Conservation (phyloP, 2,329 filamentous ascomycete genomes). For the Hypoxylon sp. region DNA sequence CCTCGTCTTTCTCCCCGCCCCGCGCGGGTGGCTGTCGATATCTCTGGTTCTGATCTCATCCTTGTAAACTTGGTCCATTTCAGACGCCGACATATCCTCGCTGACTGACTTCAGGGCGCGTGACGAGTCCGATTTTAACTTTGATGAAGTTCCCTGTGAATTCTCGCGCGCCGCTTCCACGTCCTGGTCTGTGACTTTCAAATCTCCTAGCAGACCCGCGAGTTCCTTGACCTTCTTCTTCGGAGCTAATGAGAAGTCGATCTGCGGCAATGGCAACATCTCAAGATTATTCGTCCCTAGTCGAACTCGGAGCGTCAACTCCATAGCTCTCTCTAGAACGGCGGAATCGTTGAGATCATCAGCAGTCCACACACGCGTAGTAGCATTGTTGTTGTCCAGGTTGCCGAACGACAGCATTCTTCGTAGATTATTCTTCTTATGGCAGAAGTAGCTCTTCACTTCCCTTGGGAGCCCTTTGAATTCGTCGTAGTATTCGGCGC, state of each 20-base stretch:
- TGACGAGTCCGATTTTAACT: neutral
- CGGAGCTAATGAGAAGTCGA: conserved; percentile 43
- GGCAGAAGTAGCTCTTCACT: conserved; percentile 43
- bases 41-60: neutral
- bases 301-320: conserved; percentile 49
- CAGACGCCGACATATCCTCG: neutral
- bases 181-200: conserved; percentile 37
- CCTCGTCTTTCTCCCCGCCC: neutral
- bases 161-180: conserved; percentile 13
- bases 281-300: conserved; percentile 43
- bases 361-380: conserved; percentile 28
- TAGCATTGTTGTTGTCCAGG: neutral
- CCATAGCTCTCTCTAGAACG: conserved; percentile 50
- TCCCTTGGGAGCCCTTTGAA: conserved; percentile 45
- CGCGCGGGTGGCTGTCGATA: neutral
- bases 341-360: conserved; percentile 44
- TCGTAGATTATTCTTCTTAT: conserved; percentile 49
- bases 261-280: conserved; percentile 51
- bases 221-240: conserved; percentile 22
- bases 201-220: conserved; percentile 22
- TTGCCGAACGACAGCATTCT: conserved; percentile 46
- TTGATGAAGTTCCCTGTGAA: neutral
- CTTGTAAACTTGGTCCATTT: conserved; percentile 23
- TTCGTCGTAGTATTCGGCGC: conserved; percentile 46
- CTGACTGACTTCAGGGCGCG: neutral